Evolutionary conservation across 225 moss, liverwort and hornwort genomes (phyloP), one percentile per base, ranked within the genome.

Genomic region (Asterella californica): DNA sequence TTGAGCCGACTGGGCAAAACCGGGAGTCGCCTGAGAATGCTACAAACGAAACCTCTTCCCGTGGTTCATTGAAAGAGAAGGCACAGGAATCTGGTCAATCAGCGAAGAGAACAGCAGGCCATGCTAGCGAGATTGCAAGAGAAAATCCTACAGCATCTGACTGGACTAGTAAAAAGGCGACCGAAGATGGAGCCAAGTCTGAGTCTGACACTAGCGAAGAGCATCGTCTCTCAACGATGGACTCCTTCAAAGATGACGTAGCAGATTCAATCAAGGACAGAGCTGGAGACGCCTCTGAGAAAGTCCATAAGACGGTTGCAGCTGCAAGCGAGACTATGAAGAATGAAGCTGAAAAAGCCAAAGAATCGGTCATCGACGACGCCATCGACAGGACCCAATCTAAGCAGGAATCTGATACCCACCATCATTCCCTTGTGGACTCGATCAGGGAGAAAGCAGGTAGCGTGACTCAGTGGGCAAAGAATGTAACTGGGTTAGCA

Each of bases 391-490:
- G 45, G 22, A 19, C 45, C 21, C 42, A 70, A 42, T 42, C 2
- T 24, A n/a, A 47, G 48, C 9, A 0, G 18, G 22, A 37, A 3
- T 22, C 69, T 42, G 69, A 70, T 36, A 0, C 22, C 38, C 69
- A 21, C 33, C 72, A 72, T 10, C 70, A 70, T 42, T 10, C 72
- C 22, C 72, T 72, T 15, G 0, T 72, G 27, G 48, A 29, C 72
- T n/a, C 72, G 48, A 47, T 72, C 49, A 72, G 49, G 72, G 47
- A 72, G 48, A 72, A 72, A 72, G 72, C 72, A 72, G 72, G 48
- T 6, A 72, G 72, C 29, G 49, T 72, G 48, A 72, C 72, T 49
- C 72, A 72, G 11, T 72, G 72, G 72, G 69, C 69, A 22, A 70
- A 70, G 42, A 70, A 70, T 70, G 49, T 72, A 12, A 48, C 72